Evolutionary conservation across 768 basidiomycete species (phyloP).

Genomic region (Trametes cinnabarina): DNA sequence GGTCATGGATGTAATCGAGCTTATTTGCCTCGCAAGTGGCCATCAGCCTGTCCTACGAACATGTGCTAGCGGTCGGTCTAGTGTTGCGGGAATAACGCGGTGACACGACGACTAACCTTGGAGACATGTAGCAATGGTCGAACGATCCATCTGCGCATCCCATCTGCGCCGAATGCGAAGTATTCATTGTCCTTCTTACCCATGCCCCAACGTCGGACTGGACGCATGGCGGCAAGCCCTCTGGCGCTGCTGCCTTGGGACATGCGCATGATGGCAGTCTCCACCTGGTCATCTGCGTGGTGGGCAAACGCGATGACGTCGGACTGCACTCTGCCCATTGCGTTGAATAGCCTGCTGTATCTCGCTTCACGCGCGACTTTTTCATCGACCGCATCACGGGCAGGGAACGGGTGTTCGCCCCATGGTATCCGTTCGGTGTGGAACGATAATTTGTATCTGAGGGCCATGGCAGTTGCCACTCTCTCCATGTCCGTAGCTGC

Average conservation of each 20-base stretch:
- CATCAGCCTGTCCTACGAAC: slow-evolving; percentile 68
- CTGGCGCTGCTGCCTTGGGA: slow-evolving; percentile 52
- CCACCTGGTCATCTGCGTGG: slow-evolving; percentile 82
- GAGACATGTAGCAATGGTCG: slow-evolving; percentile 66
- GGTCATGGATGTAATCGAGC: slow-evolving; percentile 62
- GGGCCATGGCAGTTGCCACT: slow-evolving; percentile 40
- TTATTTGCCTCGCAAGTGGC: slow-evolving; percentile 68
- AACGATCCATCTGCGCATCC: slow-evolving; percentile 67
- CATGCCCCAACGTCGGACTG: slow-evolving; percentile 77
- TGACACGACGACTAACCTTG: slow-evolving; percentile 49
- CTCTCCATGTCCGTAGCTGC: slow-evolving; percentile 56
- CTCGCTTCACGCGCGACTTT: slow-evolving; percentile 48
- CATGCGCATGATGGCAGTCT: slow-evolving; percentile 73
- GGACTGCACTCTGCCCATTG: slow-evolving; percentile 40
- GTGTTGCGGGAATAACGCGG: neutral
- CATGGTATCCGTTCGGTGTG: slow-evolving; percentile 48
- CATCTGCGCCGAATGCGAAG: slow-evolving; percentile 46
- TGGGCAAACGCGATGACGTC: slow-evolving; percentile 64
- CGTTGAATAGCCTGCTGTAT: slow-evolving; percentile 48
- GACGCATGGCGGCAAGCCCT: slow-evolving; percentile 69
- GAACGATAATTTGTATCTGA: slow-evolving; percentile 42
- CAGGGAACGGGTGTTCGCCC: slow-evolving; percentile 52
- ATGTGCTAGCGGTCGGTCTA: neutral
- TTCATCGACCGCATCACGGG: slow-evolving; percentile 51
- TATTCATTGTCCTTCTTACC: slow-evolving; percentile 36